Evolutionary conservation across 495 filamentous ascomycete genomes (phyloP), one percentile per base, ranked within the genome.

Genomic region (Xylaria castorea): DNA sequence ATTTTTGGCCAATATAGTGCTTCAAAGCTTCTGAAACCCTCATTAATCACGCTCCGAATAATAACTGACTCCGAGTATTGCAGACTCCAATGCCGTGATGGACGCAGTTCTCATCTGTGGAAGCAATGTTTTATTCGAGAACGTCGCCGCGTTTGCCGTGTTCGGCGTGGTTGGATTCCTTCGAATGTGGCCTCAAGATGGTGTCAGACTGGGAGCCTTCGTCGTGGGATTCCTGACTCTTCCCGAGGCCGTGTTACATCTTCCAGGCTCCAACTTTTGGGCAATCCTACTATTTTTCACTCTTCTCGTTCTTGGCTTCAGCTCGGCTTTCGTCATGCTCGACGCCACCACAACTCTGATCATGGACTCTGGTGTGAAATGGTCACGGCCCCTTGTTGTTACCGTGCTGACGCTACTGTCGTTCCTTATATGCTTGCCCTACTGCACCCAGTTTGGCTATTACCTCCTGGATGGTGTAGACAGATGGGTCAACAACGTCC

Each of bases 161-260:
- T 84, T 83, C 63, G 82, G 82, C 27, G 79, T 84, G 20, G 76
- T 84, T 16, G 82, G 82, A 1, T 82, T 77, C 69, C 78, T 84
- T 11, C 51, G 75, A 32, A 73, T 75, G 14, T 78, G 76, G 73
- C 80, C 81, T 3, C 40, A 79, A 20, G 74, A 81, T 36, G 78
- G 73, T n/a, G 75, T 74, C 20, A 63, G 77, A 55, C 68, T 84
- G 14, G 81, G 81, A 12, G 77, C 78, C 27, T 84, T 83, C 46
- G 77, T 79, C 6, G 78, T 83, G 4, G 82, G 80, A 0, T 84
- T 84, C 62, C 66, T 84, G 42, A 84, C 82, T 5, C 76, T 80
- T 32, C 82, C 82, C 2, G 80, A 79, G 60, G 82, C 82, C 3
- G 76, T 84, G 8, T 57, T 79, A 2, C 76, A 81, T 44, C 82